Percentiles rank a stretch among this genome's conserved stretches.
Conservation (phyloP, 805 yeast species). For the Myxozyma geophila region DNA sequence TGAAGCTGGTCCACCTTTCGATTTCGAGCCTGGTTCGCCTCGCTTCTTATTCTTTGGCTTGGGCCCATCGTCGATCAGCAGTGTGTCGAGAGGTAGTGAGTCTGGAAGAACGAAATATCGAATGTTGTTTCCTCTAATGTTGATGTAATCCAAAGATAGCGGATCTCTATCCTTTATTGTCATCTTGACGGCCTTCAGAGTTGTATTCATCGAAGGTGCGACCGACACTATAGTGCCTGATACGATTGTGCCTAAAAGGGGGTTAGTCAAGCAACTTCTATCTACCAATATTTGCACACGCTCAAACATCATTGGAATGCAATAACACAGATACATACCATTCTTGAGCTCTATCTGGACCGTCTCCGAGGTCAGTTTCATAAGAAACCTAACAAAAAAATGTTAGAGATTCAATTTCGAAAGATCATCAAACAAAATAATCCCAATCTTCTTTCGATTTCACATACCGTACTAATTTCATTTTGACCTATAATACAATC, state of each 20-base stretch:
- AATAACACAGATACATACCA: constrained; percentile 51
- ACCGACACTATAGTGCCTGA: constrained; percentile 85
- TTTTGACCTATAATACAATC: constrained; percentile 28
- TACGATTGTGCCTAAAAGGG: constrained; percentile 57
- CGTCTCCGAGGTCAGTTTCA: constrained; percentile 83
- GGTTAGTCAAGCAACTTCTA: neutral
- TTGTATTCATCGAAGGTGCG: constrained; percentile 88
- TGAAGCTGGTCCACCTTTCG: constrained; percentile 36
- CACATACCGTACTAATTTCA: constrained; percentile 65
- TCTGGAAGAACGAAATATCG: constrained; percentile 86
- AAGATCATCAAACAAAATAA: neutral
- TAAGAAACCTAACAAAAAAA: constrained; percentile 58
- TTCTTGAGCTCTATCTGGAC: constrained; percentile 91
- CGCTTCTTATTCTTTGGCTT: constrained; percentile 44
- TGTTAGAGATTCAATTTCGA: neutral
- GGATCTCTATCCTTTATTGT: constrained; percentile 74
- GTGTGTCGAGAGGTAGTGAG: constrained; percentile 65
- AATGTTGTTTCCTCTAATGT: constrained; percentile 86
- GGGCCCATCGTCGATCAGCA: constrained; percentile 52
- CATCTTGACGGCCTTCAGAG: constrained; percentile 78
- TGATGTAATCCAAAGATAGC: constrained; percentile 71
- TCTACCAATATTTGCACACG: neutral
- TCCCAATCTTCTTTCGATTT: neutral
- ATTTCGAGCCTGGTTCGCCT: constrained; percentile 37
- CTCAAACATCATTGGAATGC: neutral